Evolutionary conservation across 2,329 filamentous ascomycete genomes (phyloP), one percentile per base, ranked within the genome.

Genomic region (Trichophyton mentagrophytes): DNA sequence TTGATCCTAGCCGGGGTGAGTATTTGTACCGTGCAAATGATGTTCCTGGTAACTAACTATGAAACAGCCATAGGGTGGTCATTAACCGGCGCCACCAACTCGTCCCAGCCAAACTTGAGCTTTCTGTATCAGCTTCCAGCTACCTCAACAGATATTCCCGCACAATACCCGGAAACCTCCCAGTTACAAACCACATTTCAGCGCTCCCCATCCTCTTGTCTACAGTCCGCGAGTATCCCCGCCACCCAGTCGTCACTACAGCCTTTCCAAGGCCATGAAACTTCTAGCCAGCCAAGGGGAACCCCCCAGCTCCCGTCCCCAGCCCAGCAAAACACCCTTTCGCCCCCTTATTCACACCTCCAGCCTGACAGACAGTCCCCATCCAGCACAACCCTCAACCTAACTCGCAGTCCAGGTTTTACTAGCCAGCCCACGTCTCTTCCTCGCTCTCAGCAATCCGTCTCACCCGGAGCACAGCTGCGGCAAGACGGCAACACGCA

Each of bases 301-400:
- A 25, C 25, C 53, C 44, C 17, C 36, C 51, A 20, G 72, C 71
- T 63, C 70, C 70, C 20, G 63, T 73, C 7, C 79, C 83, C 64
- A 80, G 96, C 9, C 77, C 83, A 0, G 79, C 80, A 7, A 81
- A 86, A 8, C 80, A 83, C 33, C 80, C 99, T 27, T 86, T 86
- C 63, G 85, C 89, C 36, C 87, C 90, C 0, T 85, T 99, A 78
- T 80, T 95, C 62, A 92, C 86, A 1, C 97, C 97, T 72, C 91
- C 90, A 7, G 86, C 89, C 40, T 92, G 99, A 71, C 81, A 99
- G 1, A 80, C 96, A 56, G 88, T 90, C 1, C 83, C 99, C 1
- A 81, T 97, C 5, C 92, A 57, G 42, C 22, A 27, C 55, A 25
- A 64, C 56, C 6, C 9, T 53, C 20, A 42, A 25, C 17, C 8